Percentiles rank a stretch among this genome's conserved stretches.
phyloP scores from a whole-genome alignment of 169 alveolate species.

The Plasmodium gaboni region DNA sequence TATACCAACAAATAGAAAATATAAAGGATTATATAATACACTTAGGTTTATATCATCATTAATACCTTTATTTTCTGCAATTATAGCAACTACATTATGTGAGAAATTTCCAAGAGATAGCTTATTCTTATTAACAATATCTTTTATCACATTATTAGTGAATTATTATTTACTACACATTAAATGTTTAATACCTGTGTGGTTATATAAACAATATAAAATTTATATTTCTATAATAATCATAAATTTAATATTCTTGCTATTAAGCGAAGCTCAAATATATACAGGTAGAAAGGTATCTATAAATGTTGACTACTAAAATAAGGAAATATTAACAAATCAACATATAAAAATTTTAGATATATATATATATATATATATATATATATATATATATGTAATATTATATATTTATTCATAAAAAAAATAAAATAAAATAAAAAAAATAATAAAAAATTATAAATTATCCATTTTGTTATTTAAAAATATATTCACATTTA shows the following conservation, averaged over 20 bases:
- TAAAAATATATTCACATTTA: too few relatives aligned
- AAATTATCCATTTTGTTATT: too few relatives aligned
- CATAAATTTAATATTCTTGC: constrained; percentile 29
- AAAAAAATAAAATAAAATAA: too few relatives aligned
- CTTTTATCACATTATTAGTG: constrained; percentile 37
- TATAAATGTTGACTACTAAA: constrained; percentile 25
- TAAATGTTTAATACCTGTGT: constrained; percentile 60
- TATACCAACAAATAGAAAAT: constrained; percentile 59
- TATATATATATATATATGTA: too few relatives aligned
- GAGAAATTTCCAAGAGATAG: constrained; percentile 75
- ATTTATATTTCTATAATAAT: constrained; percentile 15
- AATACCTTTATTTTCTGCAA: constrained; percentile 69
- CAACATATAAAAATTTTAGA: too few relatives aligned
- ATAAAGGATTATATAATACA: constrained; percentile 71
- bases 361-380: too few relatives aligned
- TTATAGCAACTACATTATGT: constrained; percentile 60
- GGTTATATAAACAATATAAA: constrained; percentile 52
- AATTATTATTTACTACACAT: constrained; percentile 74
- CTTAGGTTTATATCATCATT: constrained; percentile 68
- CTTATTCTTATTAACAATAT: constrained; percentile 47
- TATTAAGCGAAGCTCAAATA: constrained; percentile 75
- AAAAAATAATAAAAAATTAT: too few relatives aligned
- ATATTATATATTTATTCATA: too few relatives aligned
- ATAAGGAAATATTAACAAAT: not conserved
- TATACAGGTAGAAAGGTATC: constrained; percentile 54